Base-by-base conservation (phyloP, 345 rosid genomes). In the Aquilaria yunnanensis region DNA sequence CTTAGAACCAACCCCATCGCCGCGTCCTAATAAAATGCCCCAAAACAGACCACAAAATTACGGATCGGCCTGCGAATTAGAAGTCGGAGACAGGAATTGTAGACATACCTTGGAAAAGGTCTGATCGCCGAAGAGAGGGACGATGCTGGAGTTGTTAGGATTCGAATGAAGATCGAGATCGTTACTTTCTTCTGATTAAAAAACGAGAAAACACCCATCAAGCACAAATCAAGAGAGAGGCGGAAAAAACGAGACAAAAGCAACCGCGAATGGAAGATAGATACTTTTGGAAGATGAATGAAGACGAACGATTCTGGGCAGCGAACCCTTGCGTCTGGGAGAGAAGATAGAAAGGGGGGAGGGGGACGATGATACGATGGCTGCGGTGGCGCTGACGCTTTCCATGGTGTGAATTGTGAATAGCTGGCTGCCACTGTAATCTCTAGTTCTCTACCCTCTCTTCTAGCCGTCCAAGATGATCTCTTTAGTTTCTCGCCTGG, bases 1-100 rank as follows among this genome's bases (percentile, higher is more conserved):
- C 84, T 87, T 69, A 92, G 67, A 52, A 89, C 96, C 74, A 92
- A 71, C 54, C 96, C 96, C 96, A 92, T 89, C 0, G 96, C 96
- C 0, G 71, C 95, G 61, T 92, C 96, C 91, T 89, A 59, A 32
- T 51, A 37, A 53, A 41, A 49, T 37, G 32, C 45, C 59, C 65
- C 49, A 43, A 53, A 47, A 23, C 1, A 4, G 7, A 53, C 65
- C 57, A 37, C 2, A 12, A 64, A 58, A 14, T 13, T 2, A 23
- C 14, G 30, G 63, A 63, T 2, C 12, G 43, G 55, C 0, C 43
- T 2, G 47, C 49, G 1, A 37, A 6, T 32, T 31, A 48, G 46
- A 56, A 32, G 4, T 43, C 14, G 51, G 52, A 61, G 61, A 69
- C 68, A 31, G 49, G 61, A 16, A n/a, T 9, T 31, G 46, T 32